Evolutionary conservation across 768 basidiomycete species (phyloP).

Genomic region (Kwoniella dejecticola): DNA sequence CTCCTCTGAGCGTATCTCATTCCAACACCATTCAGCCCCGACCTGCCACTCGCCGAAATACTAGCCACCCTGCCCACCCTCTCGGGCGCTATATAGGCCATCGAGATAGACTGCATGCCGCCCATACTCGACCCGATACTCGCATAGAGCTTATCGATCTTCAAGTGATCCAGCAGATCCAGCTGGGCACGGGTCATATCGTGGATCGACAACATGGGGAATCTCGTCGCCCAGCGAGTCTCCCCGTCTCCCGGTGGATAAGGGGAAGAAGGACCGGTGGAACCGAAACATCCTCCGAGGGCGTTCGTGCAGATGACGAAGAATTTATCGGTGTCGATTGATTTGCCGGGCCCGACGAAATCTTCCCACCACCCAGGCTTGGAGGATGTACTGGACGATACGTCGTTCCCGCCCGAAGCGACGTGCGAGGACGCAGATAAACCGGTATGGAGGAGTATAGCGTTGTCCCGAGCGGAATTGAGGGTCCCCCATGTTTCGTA

Average conservation of each 20-base stretch:
- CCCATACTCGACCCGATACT: conserved; percentile 96
- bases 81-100: conserved; percentile 88
- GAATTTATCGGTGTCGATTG: conserved; percentile 88
- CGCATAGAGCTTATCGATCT: conserved; percentile 82
- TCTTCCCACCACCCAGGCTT: conserved; percentile 99
- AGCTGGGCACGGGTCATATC: conserved; percentile 98
- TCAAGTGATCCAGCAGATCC: conserved; percentile 76
- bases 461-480: conserved; percentile 75
- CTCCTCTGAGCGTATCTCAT: conserved; percentile 96
- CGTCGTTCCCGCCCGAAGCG: conserved; percentile 50
- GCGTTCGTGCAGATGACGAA: conserved; percentile 96
- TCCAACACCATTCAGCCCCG: conserved; percentile 86
- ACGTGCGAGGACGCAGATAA: conserved; percentile 90
- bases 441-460: conserved; percentile 91
- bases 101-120: conserved; percentile 93
- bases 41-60: conserved; percentile 92
- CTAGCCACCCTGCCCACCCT: conserved; percentile 87
- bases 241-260: conserved; percentile 62
- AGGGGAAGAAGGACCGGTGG: conserved; percentile 86
- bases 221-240: conserved; percentile 77
- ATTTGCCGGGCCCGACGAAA: conserved; percentile 93
- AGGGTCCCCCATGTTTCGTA: conserved; percentile 98
- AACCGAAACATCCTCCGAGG: conserved; percentile 95
- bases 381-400: conserved; percentile 71
- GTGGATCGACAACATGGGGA: conserved; percentile 89